Evolutionary conservation across 257 asterid genomes (phyloP), one percentile per base, ranked within the genome.

Genomic region (Lycium barbarum): DNA sequence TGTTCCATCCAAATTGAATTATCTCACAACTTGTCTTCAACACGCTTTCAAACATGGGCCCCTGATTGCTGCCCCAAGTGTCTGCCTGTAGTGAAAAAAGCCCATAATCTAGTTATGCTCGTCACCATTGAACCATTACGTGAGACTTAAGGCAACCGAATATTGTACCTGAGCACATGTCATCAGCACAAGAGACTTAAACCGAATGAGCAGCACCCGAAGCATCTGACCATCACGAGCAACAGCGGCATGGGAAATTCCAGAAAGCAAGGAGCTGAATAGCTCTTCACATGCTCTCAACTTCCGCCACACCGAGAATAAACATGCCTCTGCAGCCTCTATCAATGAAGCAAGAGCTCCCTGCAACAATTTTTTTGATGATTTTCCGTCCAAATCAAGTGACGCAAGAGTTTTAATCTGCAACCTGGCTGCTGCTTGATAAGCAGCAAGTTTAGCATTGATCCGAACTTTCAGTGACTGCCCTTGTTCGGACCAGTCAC

Each of bases 401-500:
- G 96, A 94, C 62, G 95, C 87, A 85, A 97, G 90, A 83, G 92
- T 88, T 89, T 88, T 95, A 54, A 95, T 92, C 87, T 94, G 98
- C 90, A 97, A 89, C 81, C 87, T 86, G 65, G 93, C 91, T 68
- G 97, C 98, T 53, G 99, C 95, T 85, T 92, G 98, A 88, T 93
- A 97, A 85, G 91, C 98, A 57, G 98, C 91, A 79, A 97, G 92
- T 88, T 94, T 94, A 70, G 89, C 89, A 51, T 92, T 93, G 85
- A 97, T 92, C 93, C 95, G 95, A 62, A 87, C 93, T 95, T 93
- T 97, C 87, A 97, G 89, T 82, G 84, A 84, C 79, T 93, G 98
- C 85, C 99, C 99, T 83, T 97, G 98, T 88, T 91, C 97, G 4
- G 98, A 86, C 99, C 99, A 97, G 86, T 93, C 98, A 9, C 94